Percentiles rank a stretch among this genome's conserved stretches.
phyloP scores from a whole-genome alignment of 306 rosid species.

The Hylodesmum podocarpum region DNA sequence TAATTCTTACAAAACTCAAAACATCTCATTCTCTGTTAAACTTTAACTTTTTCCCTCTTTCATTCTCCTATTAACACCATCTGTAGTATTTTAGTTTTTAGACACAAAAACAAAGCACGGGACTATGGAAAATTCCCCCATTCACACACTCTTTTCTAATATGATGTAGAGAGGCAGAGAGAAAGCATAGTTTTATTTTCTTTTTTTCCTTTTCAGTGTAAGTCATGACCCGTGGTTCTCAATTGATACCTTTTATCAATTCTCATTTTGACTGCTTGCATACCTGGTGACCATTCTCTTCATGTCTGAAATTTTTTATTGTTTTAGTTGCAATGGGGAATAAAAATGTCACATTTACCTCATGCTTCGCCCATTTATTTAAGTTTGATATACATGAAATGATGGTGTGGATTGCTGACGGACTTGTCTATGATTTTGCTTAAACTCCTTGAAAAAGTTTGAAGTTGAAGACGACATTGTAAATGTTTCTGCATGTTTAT shows the following conservation, averaged over 20 bases:
- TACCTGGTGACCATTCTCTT: neutral
- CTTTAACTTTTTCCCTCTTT: no score
- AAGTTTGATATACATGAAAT: slow-evolving; percentile 45
- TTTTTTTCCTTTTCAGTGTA: no score
- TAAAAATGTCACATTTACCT: neutral
- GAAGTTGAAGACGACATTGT: slow-evolving; percentile 13
- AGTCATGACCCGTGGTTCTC: no score
- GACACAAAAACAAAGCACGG: no score
- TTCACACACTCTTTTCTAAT: no score
- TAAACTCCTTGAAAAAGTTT: slow-evolving; percentile 30
- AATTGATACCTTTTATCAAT: slow-evolving; percentile 34
- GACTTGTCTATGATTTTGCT: slow-evolving; percentile 34
- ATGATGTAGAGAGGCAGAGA: no score
- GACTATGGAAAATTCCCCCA: no score
- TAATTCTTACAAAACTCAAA: no score
- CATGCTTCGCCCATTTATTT: slow-evolving; percentile 17
- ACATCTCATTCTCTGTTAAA: no score
- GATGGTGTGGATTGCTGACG: slow-evolving; percentile 46
- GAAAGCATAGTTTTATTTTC: no score
- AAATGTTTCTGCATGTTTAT: slow-evolving; percentile 20
- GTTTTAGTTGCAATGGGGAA: neutral
- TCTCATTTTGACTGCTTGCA: neutral
- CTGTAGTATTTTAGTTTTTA: no score
- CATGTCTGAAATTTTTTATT: neutral
- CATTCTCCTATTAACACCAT: no score